These are phyloP conservation scores for Quercus bicolor DNA, from an alignment of 306 rosid genomes.

Conservation along the genomic window DNA sequence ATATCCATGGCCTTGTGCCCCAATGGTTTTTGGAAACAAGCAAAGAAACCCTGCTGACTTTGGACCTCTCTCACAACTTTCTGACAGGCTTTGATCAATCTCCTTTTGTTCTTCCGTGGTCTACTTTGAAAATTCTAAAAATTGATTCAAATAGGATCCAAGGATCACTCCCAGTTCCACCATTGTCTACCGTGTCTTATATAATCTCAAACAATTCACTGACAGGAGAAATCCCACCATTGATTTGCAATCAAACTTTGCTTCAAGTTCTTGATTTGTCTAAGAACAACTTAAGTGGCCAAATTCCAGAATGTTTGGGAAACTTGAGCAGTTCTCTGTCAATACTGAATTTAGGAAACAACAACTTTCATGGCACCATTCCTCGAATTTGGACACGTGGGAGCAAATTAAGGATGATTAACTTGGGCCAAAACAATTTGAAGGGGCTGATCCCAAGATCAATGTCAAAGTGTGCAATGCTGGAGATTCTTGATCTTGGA, in stretches of 20 bases:
- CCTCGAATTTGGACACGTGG: neutral
- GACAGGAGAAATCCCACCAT: neutral
- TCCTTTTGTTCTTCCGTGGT: neutral
- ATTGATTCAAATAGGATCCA: neutral
- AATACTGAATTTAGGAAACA: neutral
- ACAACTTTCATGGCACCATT: neutral
- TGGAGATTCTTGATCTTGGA: neutral
- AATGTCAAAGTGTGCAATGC: neutral
- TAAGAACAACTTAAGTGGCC: neutral
- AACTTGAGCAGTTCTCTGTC: neutral
- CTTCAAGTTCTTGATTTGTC: neutral
- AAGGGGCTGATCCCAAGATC: neutral
- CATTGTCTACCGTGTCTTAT: neutral
- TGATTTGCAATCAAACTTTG: neutral
- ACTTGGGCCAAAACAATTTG: neutral
- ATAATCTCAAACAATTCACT: neutral
- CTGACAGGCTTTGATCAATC: neutral
- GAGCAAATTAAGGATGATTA: neutral
- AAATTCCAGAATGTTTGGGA: neutral
- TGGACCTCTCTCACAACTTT: neutral
- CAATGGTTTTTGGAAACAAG: too few relatives aligned
- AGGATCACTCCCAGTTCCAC: neutral
- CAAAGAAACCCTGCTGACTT: neutral
- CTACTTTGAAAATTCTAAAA: accelerated
- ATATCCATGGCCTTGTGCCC: too few relatives aligned